A percentile compares a stretch with the other conserved stretches of the same genome.
These are phyloP conservation scores for Psilocybe mexicana DNA, from an alignment of 1,284 basidiomycete species.

Conservation along the genomic window DNA sequence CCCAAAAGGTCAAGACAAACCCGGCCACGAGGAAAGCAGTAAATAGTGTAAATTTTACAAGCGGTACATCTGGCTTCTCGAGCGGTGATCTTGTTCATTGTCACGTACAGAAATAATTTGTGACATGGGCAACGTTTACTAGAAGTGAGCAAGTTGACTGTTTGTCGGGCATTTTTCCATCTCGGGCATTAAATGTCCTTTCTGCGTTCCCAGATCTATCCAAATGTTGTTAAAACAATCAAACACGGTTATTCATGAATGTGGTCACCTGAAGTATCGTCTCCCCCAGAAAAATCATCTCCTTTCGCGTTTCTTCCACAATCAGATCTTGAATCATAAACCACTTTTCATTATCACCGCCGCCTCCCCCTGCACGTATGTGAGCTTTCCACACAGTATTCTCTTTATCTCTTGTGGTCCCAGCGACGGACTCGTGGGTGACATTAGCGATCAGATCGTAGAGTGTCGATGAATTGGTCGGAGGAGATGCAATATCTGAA, in stretches of 20 bases:
- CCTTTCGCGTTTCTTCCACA: conserved; percentile 92
- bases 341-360: conserved; percentile 90
- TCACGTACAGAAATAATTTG: not conserved
- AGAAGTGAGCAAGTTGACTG: conserved; percentile 10
- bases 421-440: conserved; percentile 92
- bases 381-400: conserved; percentile 93
- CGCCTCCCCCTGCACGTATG: conserved; percentile 74
- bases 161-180: not conserved
- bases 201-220: conserved; percentile 73
- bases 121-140: not conserved
- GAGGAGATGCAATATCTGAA: conserved; percentile 75
- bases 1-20: conserved; percentile 19
- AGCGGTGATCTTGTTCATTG: conserved; percentile 17
- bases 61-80: conserved; percentile 3
- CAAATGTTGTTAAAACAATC: conserved; percentile 12
- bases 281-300: conserved; percentile 98
- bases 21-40: conserved; percentile 15
- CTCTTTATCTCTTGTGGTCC: conserved; percentile 88
- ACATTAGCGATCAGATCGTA: conserved; percentile 98
- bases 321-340: conserved; percentile 96
- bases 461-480: conserved; percentile 58
- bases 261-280: conserved; percentile 85
- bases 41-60: conserved; percentile 13
- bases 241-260: conserved; percentile 8
- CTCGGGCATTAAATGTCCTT: conserved; percentile 20